Evolutionary conservation across 495 filamentous ascomycete genomes (phyloP), one percentile per base, ranked within the genome.

Genomic region (Daldinia vernicosa): DNA sequence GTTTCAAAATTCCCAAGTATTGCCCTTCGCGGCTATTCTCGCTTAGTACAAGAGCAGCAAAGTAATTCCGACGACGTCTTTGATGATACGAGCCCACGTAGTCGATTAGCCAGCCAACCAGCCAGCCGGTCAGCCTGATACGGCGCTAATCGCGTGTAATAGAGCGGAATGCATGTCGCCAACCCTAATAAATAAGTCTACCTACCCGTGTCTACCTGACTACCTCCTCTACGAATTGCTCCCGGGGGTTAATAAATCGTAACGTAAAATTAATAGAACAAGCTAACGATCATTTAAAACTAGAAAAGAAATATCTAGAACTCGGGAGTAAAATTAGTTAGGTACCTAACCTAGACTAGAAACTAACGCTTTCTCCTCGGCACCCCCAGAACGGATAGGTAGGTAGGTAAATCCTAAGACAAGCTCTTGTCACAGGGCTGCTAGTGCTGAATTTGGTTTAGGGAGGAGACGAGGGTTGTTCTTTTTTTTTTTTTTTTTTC

Each of bases 381-480:
- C 30, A 47, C 24, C 17, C 43, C 43, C 17, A 47, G 43, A 47
- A 14, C 2, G 19, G 43, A 17, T 40, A 40, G 32, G 32, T 7
- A 11, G 32, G 32, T 7, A 11, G 37, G 37, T 4, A 50, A 17
- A 55, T 35, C 22, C 52, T 55, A 27, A 71, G 56, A 71, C 63
- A 66, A 60, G 57, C 54, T 63, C 35, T 64, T 68, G 39, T 55
- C 64, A 61, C 69, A 72, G 63, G 69, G 69, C 69, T 67, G 33
- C 59, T 72, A 67, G 69, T 67, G 69, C 64, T 61, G n/a, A 64
- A 35, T 55, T 55, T 33, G 5, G 32, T 6, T 28, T 55, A 53
- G 11, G 11, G 6, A 15, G 15, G 12, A 22, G 24, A 47, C 30
- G 33, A 17, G 33, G 3, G 33, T 19, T n/a, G 32, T 32, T 59